These are phyloP conservation scores for Pseudogymnoascus sp. DNA, from an alignment of 2,329 filamentous ascomycete genomes.

Conservation along the genomic window DNA sequence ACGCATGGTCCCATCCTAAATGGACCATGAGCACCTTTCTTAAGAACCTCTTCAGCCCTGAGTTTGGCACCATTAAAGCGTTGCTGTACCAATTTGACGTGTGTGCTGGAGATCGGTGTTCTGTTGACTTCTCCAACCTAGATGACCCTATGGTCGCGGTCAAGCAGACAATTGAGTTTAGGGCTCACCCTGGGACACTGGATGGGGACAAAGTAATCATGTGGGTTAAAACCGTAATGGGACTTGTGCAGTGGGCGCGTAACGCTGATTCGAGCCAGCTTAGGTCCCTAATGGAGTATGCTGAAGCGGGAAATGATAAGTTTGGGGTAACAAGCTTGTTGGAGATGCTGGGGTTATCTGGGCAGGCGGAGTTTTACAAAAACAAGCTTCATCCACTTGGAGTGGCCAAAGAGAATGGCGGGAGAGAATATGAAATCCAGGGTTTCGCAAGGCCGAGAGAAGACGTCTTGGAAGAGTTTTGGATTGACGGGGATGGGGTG, in stretches of 20 bases:
- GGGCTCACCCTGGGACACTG: slow-evolving; percentile 20
- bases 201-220: slow-evolving; percentile 11
- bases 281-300: not conserved
- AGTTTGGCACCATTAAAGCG: not conserved
- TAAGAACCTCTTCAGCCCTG: not conserved
- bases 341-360: not conserved
- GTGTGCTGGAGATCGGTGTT: not conserved
- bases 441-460: not conserved
- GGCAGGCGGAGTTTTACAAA: not conserved
- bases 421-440: not conserved
- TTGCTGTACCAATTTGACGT: not conserved
- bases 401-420: not conserved
- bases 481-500: not conserved
- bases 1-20: not conserved
- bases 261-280: not conserved
- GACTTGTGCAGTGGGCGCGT: slow-evolving; percentile 15
- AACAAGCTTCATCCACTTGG: not conserved
- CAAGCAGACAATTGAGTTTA: slow-evolving; percentile 21
- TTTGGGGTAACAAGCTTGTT: not conserved
- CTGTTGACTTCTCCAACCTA: not conserved
- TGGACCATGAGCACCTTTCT: not conserved
- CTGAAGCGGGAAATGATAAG: not conserved
- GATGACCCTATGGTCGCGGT: not conserved
- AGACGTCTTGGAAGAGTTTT: not conserved
- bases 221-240: slow-evolving; percentile 18